Conservation (phyloP, 108 stramenopile genomes). For the Cyclotella atomus region DNA sequence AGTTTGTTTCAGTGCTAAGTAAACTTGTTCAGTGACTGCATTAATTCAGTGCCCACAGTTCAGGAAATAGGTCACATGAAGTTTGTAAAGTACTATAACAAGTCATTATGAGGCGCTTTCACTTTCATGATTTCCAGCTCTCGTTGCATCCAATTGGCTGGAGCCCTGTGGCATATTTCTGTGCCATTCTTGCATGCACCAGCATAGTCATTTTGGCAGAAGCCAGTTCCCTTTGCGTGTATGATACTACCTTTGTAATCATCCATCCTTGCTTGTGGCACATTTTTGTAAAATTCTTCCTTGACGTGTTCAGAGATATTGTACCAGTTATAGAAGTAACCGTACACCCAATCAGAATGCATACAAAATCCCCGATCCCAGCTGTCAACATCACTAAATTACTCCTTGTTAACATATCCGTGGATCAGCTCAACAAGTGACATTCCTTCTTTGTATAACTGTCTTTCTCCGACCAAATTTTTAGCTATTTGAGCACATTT, state of each 20-base stretch:
- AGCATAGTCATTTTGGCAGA: background rate
- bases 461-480: background rate
- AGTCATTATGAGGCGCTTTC: no score
- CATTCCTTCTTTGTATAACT: background rate
- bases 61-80: background rate
- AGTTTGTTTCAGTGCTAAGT: no score
- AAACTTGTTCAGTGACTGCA: no score
- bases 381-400: background rate
- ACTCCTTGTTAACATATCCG: background rate
- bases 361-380: background rate
- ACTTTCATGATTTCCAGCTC: background rate
- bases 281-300: background rate
- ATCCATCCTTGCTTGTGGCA: background rate
- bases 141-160: background rate
- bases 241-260: background rate
- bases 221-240: background rate
- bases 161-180: background rate
- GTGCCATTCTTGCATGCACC: background rate
- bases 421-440: background rate
- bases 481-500: background rate
- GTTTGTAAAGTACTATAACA: no score
- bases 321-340: background rate
- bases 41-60: no score
- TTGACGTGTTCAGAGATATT: background rate
- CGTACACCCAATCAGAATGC: background rate